Base-by-base conservation (phyloP, 1,284 basidiomycete genomes). In the Melampsora americana region DNA sequence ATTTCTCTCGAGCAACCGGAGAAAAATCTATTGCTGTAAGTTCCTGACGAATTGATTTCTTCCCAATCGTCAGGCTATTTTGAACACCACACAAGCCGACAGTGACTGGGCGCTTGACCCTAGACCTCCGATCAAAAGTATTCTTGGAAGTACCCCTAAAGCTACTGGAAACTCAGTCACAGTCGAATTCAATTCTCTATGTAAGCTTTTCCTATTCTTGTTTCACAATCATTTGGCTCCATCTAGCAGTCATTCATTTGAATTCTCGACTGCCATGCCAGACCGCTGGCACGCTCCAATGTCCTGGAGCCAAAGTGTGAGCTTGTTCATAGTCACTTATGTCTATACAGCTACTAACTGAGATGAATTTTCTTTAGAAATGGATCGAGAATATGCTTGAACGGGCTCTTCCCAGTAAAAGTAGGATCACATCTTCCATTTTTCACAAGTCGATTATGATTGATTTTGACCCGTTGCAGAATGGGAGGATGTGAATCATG, bases 281-380 rank as follows among this genome's bases (percentile, higher is more conserved):
- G 73, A 75, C 53, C 73, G 73, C 46, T 75, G 73, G 73, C 73
- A 75, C 48, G 56, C 73, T 16, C 59, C 65, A 16, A 39, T 75
- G 30, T 75, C 73, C 20, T 60, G 56, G 42, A 23, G 20, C n/a
- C 73, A 75, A 53, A 64, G 39, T 30, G 73, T 75, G 12, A 68
- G 66, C 69, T 26, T 3, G 28, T 18, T 28, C 5, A 59, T 59
- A 9, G 53, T 16, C n/a, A 23, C 16, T 59, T n/a, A 59, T 23
- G 53, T 59, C 20, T 59, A 9, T 59, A n/a, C 20, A 59, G 12
- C 12, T 28, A 5, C 20, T 23, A 9, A 59, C n/a, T 59, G 12
- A 23, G 20, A 59, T 23, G n/a, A 14, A 28, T 44, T 3, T 46
- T 14, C 23, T 35, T 23, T 28, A 66, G 65, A 42, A 66, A 66